A percentile compares a stretch with the other conserved stretches of the same genome.
These are phyloP conservation scores for Kwoniella dejecticola DNA, from an alignment of 768 basidiomycete species.

Conservation along the genomic window DNA sequence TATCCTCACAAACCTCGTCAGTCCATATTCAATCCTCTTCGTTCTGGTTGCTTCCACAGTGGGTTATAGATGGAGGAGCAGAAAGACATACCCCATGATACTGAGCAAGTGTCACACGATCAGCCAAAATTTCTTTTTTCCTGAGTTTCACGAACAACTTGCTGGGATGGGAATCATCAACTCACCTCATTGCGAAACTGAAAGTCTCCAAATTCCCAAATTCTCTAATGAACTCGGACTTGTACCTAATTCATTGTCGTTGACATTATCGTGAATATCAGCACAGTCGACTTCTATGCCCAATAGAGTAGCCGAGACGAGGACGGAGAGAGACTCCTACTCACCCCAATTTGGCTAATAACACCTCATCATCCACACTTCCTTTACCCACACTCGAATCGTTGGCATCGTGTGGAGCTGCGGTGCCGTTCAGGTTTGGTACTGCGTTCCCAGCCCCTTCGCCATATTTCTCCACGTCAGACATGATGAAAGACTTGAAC, in stretches of 20 bases:
- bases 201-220: conserved; percentile 59
- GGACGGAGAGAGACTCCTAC: background rate
- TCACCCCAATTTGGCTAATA: conserved; percentile 30
- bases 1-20: background rate
- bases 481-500: conserved; percentile 3
- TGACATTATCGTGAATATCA: background rate
- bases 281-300: no score
- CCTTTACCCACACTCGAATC: background rate
- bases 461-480: conserved; percentile 8
- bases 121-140: background rate
- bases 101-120: conserved; percentile 6
- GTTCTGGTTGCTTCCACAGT: no score
- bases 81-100: conserved; percentile 32
- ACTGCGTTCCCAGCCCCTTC: background rate
- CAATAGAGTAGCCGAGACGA: background rate
- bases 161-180: conserved; percentile 2
- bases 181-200: conserved; percentile 50
- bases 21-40: background rate
- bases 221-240: conserved; percentile 70
- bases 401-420: background rate
- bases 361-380: conserved; percentile 25
- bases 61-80: background rate
- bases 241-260: conserved; percentile 29
- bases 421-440: background rate
- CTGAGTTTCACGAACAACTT: background rate